Evolutionary conservation across 2,329 filamentous ascomycete species (phyloP), one percentile per base, ranked within the genome.

Genomic region (Fusarium chlamydosporum): DNA sequence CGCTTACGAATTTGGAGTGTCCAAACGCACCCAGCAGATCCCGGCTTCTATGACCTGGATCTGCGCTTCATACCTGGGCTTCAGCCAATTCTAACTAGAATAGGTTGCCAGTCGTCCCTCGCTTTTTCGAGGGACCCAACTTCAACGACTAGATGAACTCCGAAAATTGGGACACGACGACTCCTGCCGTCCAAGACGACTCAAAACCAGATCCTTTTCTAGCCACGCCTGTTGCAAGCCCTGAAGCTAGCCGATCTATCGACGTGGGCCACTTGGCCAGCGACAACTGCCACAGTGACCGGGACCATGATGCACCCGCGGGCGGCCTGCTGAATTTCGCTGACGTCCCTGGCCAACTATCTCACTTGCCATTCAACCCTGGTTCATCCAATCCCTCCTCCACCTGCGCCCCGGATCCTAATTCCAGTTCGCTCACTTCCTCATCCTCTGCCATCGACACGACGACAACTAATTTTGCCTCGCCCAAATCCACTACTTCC

Each of bases 281-380:
- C 45, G 59, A 58, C 53, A 60, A 70, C 65, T 68, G 52, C 58
- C 46, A 60, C 65, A 52, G 54, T 62, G 68, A 71, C 72, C 62
- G 58, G 70, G 72, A 70, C 68, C 68, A 74, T 72, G 72, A 75
- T 74, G 64, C 62, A 61, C 63, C 69, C 43, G 64, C 65, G 59
- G 62, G 60, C 72, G 62, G 67, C 63, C 69, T 69, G 48, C 67
- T 77, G 68, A 75, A 73, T 67, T 70, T 72, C 69, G 70, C 74
- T 73, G 74, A 75, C 66, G 60, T 73, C 61, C 73, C 72, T 66
- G 66, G 67, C 67, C 67, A 75, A 56, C 60, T 71, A 55, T 66
- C 74, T 56, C 66, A 72, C 61, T 68, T 72, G 59, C 68, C 72
- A 45, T 74, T 68, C 69, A 74, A 69, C 73, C 74, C 73, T 65